Evolutionary conservation across 768 basidiomycete species (phyloP), one percentile per base, ranked within the genome.

Genomic region (Termitomyces sp.): DNA sequence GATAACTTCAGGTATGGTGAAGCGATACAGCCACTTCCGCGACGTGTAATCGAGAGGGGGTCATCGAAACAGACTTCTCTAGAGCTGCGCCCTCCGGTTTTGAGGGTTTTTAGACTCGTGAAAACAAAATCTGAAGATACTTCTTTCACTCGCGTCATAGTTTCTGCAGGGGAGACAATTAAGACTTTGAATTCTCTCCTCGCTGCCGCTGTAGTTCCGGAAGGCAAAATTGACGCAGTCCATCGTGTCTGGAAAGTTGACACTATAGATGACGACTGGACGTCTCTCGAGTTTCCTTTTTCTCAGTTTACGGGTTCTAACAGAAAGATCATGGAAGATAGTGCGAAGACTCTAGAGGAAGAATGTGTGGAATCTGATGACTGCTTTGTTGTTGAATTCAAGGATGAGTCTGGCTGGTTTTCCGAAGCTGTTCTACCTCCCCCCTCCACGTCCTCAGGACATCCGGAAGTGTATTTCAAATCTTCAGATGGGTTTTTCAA

Each of bases 331-430:
- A 61, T 86, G 7, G 75, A 76, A 22, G 74, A 74, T 35, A 76
- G 71, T 51, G 38, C 6, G 11, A 77, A 74, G 62, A 79, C 79
- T 0, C 70, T 91, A 14, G 84, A 84, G 48, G 87, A 88, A 26
- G 79, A 76, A 2, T 70, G 76, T 43, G 74, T 90, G 30, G 74
- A 82, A 57, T 74, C 76, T 2, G 86, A 82, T 26, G 91, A 94
- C 65, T 73, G 77, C 1, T 87, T 94, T 70, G 82, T 86, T 1
- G 81, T 94, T n/a, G 94, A 97, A 64, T 81, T 87, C 66, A 81
- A 83, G 64, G 67, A 72, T 36, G 65, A 75, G n/a, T 79, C 76
- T 44, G 73, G 74, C 18, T 93, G 90, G 90, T 65, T 85, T 22
- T 72, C 80, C 3, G 79, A 82, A 47, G 55, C 65, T 8, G 55